Conservation (phyloP, 345 rosid genomes). For the Aethionema arabicum region DNA sequence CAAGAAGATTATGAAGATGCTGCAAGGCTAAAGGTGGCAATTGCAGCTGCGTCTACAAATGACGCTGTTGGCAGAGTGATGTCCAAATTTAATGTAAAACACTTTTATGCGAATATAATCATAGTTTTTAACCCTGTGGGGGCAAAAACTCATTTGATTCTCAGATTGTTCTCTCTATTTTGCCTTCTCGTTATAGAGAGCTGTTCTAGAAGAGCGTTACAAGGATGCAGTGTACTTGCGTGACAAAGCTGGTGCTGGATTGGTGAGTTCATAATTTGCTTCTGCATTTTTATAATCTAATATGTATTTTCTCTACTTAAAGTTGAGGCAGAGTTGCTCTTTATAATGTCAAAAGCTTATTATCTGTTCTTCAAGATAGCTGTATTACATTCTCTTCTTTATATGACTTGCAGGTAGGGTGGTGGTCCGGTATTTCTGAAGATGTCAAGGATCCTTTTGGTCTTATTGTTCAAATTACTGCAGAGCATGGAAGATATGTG, state of each 20-base stretch:
- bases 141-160: background rate
- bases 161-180: slow-evolving; percentile 6
- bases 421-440: slow-evolving; percentile 94
- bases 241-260: slow-evolving; percentile 84
- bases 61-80: slow-evolving; percentile 79
- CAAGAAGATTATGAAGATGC: slow-evolving; percentile 83
- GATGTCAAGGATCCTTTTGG: slow-evolving; percentile 81
- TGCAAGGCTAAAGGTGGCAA: slow-evolving; percentile 81
- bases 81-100: slow-evolving; percentile 56
- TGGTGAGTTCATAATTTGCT: slow-evolving; percentile 54
- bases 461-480: slow-evolving; percentile 76
- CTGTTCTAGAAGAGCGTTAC: slow-evolving; percentile 68
- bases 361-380: background rate
- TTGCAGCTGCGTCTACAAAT: slow-evolving; percentile 77
- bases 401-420: slow-evolving; percentile 65
- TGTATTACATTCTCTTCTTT: slow-evolving; percentile 9
- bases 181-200: slow-evolving; percentile 52
- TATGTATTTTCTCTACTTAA: background rate
- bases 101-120: slow-evolving; percentile 17
- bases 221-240: slow-evolving; percentile 75
- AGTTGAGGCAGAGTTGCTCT: background rate
- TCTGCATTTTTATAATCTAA: background rate
- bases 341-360: background rate
- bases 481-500: slow-evolving; percentile 96
- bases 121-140: background rate